A percentile compares a stretch with the other conserved stretches of the same genome.
These are phyloP conservation scores for Reutealis trisperma DNA, from an alignment of 345 rosid genomes.

Conservation along the genomic window DNA sequence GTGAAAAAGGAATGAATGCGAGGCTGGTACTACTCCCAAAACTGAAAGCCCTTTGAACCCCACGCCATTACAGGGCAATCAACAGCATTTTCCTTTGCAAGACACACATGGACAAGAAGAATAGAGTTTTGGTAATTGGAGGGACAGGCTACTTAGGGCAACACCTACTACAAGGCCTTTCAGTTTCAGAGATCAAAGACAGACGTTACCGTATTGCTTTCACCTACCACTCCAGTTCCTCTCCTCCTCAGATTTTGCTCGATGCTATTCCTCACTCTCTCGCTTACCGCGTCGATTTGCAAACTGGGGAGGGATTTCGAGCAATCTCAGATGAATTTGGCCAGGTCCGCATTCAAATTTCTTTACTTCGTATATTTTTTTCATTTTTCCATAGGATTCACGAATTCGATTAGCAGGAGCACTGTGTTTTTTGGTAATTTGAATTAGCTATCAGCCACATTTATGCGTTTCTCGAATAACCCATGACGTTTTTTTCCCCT, in stretches of 20 bases:
- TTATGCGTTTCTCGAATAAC: neutral
- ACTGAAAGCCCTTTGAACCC: too few relatives aligned
- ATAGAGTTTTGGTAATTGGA: slow-evolving; percentile 72
- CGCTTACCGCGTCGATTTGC: slow-evolving; percentile 67
- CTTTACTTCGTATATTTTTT: neutral
- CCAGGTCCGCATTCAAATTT: slow-evolving; percentile 37
- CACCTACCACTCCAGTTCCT: slow-evolving; percentile 57
- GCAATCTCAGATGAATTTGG: slow-evolving; percentile 59
- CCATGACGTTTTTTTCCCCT: neutral
- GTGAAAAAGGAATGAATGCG: too few relatives aligned
- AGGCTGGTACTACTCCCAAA: too few relatives aligned
- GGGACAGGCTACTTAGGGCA: slow-evolving; percentile 94
- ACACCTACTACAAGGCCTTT: slow-evolving; percentile 63
- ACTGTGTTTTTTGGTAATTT: neutral
- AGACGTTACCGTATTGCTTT: slow-evolving; percentile 55
- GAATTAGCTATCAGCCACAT: too few relatives aligned
- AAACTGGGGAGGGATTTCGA: slow-evolving; percentile 56
- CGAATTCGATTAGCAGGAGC: too few relatives aligned
- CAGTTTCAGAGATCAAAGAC: slow-evolving; percentile 40
- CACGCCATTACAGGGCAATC: neutral
- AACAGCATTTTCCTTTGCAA: neutral
- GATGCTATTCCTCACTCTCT: slow-evolving; percentile 51
- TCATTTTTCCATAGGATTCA: neutral
- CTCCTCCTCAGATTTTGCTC: slow-evolving; percentile 50
- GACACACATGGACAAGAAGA: slow-evolving; percentile 30